Conservation (phyloP, 2,329 filamentous ascomycete species). For the Pestalotiopsis sp. region DNA sequence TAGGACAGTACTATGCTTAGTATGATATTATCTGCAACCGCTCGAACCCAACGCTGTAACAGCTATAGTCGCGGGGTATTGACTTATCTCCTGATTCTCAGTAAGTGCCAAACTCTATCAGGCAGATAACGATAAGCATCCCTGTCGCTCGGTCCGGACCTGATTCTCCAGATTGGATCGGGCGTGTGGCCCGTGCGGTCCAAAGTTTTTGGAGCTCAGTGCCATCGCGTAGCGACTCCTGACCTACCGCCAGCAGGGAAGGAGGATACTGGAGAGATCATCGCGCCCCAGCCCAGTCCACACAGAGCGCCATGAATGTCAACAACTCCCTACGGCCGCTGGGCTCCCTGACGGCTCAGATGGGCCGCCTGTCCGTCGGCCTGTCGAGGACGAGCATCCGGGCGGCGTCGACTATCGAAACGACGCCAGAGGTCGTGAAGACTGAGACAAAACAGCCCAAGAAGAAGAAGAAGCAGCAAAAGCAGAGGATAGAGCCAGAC, state of each 20-base stretch:
- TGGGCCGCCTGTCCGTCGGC: slow-evolving; percentile 46
- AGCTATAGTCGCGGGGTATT: background rate
- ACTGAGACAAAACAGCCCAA: background rate
- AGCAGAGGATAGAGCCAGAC: slow-evolving; percentile 18
- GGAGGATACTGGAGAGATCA: background rate
- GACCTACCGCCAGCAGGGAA: background rate
- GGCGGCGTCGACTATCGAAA: slow-evolving; percentile 26
- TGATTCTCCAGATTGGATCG: background rate
- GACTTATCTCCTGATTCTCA: background rate
- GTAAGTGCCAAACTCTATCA: background rate
- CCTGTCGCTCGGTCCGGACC: slow-evolving; percentile 1
- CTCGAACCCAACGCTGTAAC: too few relatives aligned
- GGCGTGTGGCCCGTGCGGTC: slow-evolving; percentile 1
- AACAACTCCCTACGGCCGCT: slow-evolving; percentile 20
- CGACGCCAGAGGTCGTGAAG: background rate
- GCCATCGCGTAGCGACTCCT: background rate
- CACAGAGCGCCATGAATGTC: slow-evolving; percentile 38
- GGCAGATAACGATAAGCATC: slow-evolving; percentile 4
- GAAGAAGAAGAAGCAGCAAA: slow-evolving; percentile 14
- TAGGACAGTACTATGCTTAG: background rate
- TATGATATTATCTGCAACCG: background rate
- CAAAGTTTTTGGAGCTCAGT: slow-evolving; percentile 8
- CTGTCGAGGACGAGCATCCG: slow-evolving; percentile 46
- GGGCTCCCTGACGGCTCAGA: slow-evolving; percentile 32
- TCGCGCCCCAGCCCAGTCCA: background rate